Evolutionary conservation across 805 yeast genomes (phyloP).

Genomic region (Maudiozyma pseudohumilis): DNA sequence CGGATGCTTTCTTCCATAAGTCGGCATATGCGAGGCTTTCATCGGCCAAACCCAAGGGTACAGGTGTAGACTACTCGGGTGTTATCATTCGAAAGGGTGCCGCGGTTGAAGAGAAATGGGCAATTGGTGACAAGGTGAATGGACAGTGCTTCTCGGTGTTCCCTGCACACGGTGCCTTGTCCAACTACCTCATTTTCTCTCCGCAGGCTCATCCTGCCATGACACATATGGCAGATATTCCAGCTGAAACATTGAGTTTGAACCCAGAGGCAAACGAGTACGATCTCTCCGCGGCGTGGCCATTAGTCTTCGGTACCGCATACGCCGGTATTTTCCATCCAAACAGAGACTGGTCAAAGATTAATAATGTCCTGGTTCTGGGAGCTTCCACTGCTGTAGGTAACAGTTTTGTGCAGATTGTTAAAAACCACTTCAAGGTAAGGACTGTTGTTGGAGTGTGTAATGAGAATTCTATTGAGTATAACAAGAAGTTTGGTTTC

Average conservation of each 20-base stretch:
- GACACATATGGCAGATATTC: constrained; percentile 14
- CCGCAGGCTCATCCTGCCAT: constrained; percentile 12
- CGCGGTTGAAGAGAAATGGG: constrained; percentile 2
- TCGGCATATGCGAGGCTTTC: constrained; percentile 8
- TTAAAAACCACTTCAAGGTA: constrained; percentile 39
- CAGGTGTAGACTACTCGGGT: constrained; percentile 25
- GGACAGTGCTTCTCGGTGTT: constrained; percentile 18
- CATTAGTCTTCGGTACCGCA: constrained; percentile 59
- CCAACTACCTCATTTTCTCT: constrained; percentile 28
- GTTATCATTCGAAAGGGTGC: constrained; percentile 20
- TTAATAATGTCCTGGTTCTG: constrained; percentile 45
- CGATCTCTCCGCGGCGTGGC: constrained; percentile 41
- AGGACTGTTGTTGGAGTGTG: constrained; percentile 47
- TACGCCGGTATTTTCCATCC: constrained; percentile 28
- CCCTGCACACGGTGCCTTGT: constrained; percentile 2
- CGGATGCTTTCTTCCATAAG: constrained; percentile 16
- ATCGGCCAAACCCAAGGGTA: constrained; percentile 13
- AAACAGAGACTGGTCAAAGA: constrained; percentile 28
- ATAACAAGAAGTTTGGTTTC: constrained; percentile 46
- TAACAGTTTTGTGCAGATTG: constrained; percentile 43
- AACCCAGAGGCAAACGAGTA: constrained; percentile 21
- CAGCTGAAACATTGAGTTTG: constrained; percentile 29
- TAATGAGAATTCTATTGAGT: constrained; percentile 38
- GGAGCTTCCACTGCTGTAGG: constrained; percentile 76
- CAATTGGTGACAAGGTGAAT: not conserved